These are phyloP conservation scores for Sarocladium brachiariae DNA, from an alignment of 2,329 filamentous ascomycete species.

Conservation along the genomic window DNA sequence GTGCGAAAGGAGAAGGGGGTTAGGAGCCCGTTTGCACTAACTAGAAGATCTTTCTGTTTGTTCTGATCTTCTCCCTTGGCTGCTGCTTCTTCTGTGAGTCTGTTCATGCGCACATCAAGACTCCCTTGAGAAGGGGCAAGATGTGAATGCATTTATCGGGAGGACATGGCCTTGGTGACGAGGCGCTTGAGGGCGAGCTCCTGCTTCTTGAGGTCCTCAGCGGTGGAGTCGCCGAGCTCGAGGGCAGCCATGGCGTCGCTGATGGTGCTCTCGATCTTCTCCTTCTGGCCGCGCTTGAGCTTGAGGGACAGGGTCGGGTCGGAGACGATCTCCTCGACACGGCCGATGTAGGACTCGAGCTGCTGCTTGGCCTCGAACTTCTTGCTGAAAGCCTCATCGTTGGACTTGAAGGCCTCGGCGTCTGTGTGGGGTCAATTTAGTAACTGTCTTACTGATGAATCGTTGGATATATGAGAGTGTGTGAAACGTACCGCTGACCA, in stretches of 20 bases:
- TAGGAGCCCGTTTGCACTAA: too few species aligned
- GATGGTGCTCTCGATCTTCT: constrained; percentile 97
- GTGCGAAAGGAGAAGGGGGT: neutral
- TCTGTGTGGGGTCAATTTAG: constrained; percentile 38
- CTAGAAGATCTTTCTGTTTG: too few species aligned
- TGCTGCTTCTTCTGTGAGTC: too few species aligned
- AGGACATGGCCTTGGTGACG: constrained; percentile 97
- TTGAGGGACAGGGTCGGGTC: constrained; percentile 94
- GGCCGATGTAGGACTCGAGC: constrained; percentile 97
- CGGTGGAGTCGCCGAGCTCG: constrained; percentile 84
- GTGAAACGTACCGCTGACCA: constrained; percentile 56
- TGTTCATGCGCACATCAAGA: too few species aligned
- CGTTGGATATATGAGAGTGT: neutral
- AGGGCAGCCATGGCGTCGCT: constrained; percentile 97
- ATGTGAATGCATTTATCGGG: constrained; percentile 56
- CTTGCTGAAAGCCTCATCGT: constrained; percentile 98
- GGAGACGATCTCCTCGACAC: constrained; percentile 97
- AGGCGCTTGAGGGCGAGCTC: constrained; percentile 95
- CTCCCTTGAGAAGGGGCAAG: neutral
- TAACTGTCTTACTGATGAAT: neutral
- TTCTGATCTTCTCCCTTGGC: neutral
- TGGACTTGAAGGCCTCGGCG: constrained; percentile 97
- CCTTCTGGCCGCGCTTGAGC: constrained; percentile 98
- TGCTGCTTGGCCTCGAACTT: constrained; percentile 98
- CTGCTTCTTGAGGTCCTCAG: constrained; percentile 99